These are phyloP conservation scores for Globisporangium abappressorium DNA, from an alignment of 352 stramenopile species.

Conservation along the genomic window DNA sequence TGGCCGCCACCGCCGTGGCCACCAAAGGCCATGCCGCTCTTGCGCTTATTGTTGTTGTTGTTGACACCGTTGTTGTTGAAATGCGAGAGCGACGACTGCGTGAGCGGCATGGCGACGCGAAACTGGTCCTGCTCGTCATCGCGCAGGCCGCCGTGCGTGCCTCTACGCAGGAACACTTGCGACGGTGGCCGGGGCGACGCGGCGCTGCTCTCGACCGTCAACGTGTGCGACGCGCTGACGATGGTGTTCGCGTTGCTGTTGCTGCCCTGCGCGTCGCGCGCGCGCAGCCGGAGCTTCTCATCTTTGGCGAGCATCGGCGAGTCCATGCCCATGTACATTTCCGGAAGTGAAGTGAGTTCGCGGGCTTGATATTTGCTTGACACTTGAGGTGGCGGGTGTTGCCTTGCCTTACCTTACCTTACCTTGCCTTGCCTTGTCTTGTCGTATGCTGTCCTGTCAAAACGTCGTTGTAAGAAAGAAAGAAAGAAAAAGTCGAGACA, in stretches of 20 bases:
- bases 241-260: neutral
- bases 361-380: neutral
- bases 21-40: neutral
- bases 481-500: too few relatives aligned
- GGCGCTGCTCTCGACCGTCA: conserved; percentile 14
- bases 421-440: too few relatives aligned
- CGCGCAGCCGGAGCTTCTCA: conserved; percentile 6
- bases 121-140: conserved; percentile 17
- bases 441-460: too few relatives aligned
- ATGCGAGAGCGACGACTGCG: conserved; percentile 7
- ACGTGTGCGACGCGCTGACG: conserved; percentile 7
- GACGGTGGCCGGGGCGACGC: neutral
- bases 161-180: neutral
- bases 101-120: conserved; percentile 11
- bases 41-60: conserved; percentile 5
- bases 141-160: conserved; percentile 15
- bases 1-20: neutral
- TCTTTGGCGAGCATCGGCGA: conserved; percentile 13
- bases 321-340: conserved; percentile 22
- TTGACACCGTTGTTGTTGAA: conserved; percentile 2
- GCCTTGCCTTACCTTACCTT: too few relatives aligned
- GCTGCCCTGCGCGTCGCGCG: neutral
- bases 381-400: neutral
- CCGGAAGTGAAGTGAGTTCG: neutral
- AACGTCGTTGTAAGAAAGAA: too few relatives aligned